Evolutionary conservation across 331 rosid genomes (phyloP).

Genomic region (Dryas integrifolia): DNA sequence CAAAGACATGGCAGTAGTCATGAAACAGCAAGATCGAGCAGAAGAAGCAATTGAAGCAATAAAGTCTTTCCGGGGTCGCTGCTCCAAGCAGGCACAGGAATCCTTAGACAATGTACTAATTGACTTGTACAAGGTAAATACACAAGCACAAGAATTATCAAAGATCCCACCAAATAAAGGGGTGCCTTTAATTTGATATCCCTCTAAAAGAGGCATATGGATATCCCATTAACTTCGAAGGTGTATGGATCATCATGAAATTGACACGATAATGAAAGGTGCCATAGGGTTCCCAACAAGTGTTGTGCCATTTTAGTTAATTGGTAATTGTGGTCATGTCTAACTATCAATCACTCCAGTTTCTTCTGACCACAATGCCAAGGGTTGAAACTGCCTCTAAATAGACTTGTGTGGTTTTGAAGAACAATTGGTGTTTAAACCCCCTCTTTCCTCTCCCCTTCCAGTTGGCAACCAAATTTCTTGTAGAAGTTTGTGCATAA

Average conservation of each 20-base stretch:
- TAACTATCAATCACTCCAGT: not conserved
- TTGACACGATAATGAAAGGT: not conserved
- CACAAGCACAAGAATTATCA: not conserved
- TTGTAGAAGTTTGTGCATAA: too few relatives aligned
- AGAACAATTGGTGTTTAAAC: not conserved
- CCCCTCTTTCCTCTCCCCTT: not conserved
- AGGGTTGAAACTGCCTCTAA: not conserved
- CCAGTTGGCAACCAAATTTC: not conserved
- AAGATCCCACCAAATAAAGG: not conserved
- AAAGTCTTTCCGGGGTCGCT: slow-evolving; percentile 57
- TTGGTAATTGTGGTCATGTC: not conserved
- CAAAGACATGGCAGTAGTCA: slow-evolving; percentile 91
- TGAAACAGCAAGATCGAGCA: slow-evolving; percentile 82
- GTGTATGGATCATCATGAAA: not conserved
- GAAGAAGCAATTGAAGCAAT: slow-evolving; percentile 95
- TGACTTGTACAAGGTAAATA: slow-evolving; percentile 76
- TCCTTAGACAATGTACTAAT: slow-evolving; percentile 85
- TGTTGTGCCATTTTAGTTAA: not conserved
- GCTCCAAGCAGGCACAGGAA: slow-evolving; percentile 79
- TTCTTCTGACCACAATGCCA: not conserved
- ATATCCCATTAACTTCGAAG: not conserved
- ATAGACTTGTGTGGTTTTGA: not conserved
- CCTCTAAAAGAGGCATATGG: not conserved
- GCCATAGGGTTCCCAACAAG: not conserved
- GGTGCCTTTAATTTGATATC: not conserved